Percentiles rank a stretch among this genome's conserved stretches.
Conservation (phyloP, 306 rosid genomes). For the Vicia villosa region DNA sequence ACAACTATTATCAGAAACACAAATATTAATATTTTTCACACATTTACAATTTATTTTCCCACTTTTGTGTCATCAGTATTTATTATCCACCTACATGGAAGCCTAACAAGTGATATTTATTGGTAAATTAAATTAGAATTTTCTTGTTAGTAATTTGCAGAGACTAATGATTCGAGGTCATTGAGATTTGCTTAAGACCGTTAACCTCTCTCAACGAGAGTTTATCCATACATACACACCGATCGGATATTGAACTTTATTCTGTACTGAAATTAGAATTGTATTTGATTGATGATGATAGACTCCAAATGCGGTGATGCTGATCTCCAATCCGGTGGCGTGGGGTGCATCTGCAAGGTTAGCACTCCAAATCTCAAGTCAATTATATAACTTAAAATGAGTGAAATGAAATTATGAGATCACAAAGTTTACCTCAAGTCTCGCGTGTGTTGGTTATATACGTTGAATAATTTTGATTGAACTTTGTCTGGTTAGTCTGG, state of each 20-base stretch:
- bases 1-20: not conserved
- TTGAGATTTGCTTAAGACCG: not conserved
- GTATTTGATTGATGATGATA: too few species aligned
- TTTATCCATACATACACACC: not conserved
- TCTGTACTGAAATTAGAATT: too few species aligned
- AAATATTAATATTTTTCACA: not conserved
- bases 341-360: too few species aligned
- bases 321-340: too few species aligned
- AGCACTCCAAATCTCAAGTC: too few species aligned
- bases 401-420: too few species aligned
- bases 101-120: not conserved
- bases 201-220: not conserved
- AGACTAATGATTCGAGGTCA: not conserved
- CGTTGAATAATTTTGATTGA: too few species aligned
- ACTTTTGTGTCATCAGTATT: not conserved
- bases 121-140: not conserved
- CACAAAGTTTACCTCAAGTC: too few species aligned
- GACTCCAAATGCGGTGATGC: too few species aligned
- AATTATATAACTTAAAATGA: too few species aligned
- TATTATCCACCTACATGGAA: not conserved
- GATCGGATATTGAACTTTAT: not conserved
- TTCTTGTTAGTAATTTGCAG: not conserved
- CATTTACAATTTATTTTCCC: not conserved
- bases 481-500: too few species aligned
- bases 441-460: too few species aligned